Conservation (phyloP, 495 filamentous ascomycete genomes). For the Podospora comata region DNA sequence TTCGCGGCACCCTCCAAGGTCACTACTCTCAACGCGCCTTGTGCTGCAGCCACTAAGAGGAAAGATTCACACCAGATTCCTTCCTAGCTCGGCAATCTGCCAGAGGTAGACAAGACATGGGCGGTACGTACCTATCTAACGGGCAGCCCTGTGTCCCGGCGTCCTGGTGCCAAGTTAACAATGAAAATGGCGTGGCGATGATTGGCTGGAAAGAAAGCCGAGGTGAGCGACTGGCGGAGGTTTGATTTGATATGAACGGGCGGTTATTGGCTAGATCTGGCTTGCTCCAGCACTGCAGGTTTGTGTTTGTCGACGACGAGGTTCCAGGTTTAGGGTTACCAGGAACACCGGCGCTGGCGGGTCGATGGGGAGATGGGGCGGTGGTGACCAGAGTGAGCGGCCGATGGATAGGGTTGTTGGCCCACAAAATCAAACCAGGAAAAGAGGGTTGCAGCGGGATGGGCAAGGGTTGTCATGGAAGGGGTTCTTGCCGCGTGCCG, state of each 20-base stretch:
- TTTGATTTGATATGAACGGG: slow-evolving; percentile 22
- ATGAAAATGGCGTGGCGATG: slow-evolving; percentile 18
- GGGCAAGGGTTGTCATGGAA: not conserved
- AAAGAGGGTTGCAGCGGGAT: not conserved
- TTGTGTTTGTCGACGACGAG: not conserved
- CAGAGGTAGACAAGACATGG: not conserved
- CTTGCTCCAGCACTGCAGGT: not conserved
- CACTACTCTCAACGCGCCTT: too few species aligned
- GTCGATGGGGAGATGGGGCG: not conserved
- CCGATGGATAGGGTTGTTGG: not conserved
- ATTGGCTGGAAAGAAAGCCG: slow-evolving; percentile 17
- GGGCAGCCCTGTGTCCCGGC: not conserved
- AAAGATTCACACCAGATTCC: not conserved
- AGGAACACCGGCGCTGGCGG: not conserved
- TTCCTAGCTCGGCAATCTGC: slow-evolving; percentile 9
- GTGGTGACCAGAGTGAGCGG: too few species aligned
- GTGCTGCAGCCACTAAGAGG: not conserved
- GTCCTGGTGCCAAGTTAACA: not conserved
- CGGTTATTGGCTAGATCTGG: slow-evolving; percentile 23
- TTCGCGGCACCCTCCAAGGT: too few species aligned
- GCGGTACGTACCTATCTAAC: not conserved
- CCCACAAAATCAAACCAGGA: not conserved
- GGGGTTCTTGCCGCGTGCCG: not conserved
- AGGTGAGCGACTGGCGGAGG: slow-evolving; percentile 16
- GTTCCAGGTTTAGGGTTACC: not conserved